Base-by-base conservation (phyloP, 805 yeast species). In the Isabelozyma gotoi region DNA sequence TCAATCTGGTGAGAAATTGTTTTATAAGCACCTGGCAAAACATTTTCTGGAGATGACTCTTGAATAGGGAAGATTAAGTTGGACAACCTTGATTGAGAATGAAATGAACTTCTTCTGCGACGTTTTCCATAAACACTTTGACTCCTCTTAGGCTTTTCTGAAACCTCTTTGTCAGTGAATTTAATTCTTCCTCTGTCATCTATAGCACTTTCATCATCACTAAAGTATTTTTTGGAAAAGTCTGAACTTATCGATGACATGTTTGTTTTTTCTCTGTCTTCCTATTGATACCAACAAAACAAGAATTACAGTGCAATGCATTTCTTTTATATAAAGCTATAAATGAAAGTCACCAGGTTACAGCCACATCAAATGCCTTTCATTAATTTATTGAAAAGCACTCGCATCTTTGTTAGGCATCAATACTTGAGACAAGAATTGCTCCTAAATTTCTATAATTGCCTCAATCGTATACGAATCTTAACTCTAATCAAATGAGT, bases 1-100 rank as follows among this genome's bases (percentile, higher is more conserved):
- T 65, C 72, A 27, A 68, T 62, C 17, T 53, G 61, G 49, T 68
- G 68, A 20, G 73, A 67, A 7, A 70, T 55, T 0, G 75, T 63
- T 39, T 58, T 67, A 57, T 64, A 71, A 39, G 64, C 51, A 5
- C 67, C 61, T 6, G 75, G 76, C 36, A 69, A 53, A 2, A 57
- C 64, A 17, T 54, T 47, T 7, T 51, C 55, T 5, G 72, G 69
- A 18, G 55, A 51, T 5, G 51, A 55, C 21, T 48, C 48, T 16
- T 51, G 56, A 5, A n/a, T 33, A 8, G 19, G 5, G 24, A 19
- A 36, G 15, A 36, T 14, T 36, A 18, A 19, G 24, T 36, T 17
- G 7, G 16, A 17, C 8, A 17, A 10, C n/a, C 38, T 15, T 12
- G 19, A 14, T 5, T n/a, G 38, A n/a, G 24, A 18, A 35, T 35